Base-by-base conservation (phyloP, 2,329 filamentous ascomycete species). In the Pyrenochaeta sp. region DNA sequence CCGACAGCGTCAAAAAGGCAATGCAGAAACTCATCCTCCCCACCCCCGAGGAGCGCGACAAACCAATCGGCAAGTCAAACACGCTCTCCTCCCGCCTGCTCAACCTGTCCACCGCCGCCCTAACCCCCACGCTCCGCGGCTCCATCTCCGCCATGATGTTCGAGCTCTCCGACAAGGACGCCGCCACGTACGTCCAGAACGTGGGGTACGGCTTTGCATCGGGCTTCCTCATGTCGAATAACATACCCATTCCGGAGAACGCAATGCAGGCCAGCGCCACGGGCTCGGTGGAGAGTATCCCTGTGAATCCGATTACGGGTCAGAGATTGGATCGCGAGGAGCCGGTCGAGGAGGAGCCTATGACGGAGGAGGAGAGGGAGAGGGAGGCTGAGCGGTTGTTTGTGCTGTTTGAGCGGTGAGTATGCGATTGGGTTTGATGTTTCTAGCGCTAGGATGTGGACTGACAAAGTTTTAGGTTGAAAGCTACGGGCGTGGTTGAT, bases 141-240 rank as follows among this genome's bases (percentile, higher is more conserved):
- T 82, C 83, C 13, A 87, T 96, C 38, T 89, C 88, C 0, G 80
- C 86, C 20, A 78, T 99, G 17, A 81, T 96, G 49, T 99, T 95
- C 67, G 88, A 95, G 53, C 79, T 97, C 19, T 96, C 91, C 0
- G 87, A 87, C 53, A 88, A 86, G 58, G 86, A 96, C 59, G 83
- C 92, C 0, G 81, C 81, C 11, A 87, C 80, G 20, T 94, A 96
- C 62, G 88, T 97, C 1, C 81, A 89, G 37, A 96, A 96, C 57
- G 89, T 99, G 9, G 94, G 94, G 0, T 99, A 96, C 65, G 94
- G 94, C 0, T 96, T 89, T 63, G 94, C 94, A 0, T 89, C 91
- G 0, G 94, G 94, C 0, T 96, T 94, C 66, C 76, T 99, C 11
- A 87, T 92, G 74, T 87, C 88, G 51, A 88, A 93, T 51, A 89